Percentiles rank a stretch among this genome's conserved stretches.
Evolutionary conservation across 345 rosid genomes (phyloP).

Genomic region (Salix suchowensis): DNA sequence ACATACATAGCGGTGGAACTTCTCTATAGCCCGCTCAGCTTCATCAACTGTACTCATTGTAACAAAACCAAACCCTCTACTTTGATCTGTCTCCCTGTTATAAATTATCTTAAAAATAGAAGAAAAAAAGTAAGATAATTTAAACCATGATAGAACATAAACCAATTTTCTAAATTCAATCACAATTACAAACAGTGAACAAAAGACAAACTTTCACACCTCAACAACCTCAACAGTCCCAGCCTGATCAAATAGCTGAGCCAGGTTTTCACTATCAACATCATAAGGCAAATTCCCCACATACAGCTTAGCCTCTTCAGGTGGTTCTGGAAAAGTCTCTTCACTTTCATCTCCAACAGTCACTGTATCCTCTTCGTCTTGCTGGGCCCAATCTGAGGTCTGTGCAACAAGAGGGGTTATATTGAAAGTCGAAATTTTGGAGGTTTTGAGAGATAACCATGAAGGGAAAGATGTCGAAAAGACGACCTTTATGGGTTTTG

Average conservation of each 20-base stretch:
- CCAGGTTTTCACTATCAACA: constrained; percentile 69
- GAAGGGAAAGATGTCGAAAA: constrained; percentile 2
- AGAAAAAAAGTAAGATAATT: no score
- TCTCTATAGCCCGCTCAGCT: constrained; percentile 75
- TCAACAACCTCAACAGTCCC: constrained; percentile 91
- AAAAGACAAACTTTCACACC: constrained; percentile 33
- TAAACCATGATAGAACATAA: no score
- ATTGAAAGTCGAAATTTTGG: background rate
- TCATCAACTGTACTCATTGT: constrained; percentile 84
- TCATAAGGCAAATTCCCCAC: constrained; percentile 82
- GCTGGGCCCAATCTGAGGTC: constrained; percentile 41
- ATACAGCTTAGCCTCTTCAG: constrained; percentile 80
- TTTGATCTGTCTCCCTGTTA: constrained; percentile 72
- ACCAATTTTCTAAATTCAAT: background rate
- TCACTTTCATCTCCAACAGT: background rate
- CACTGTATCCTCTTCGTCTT: constrained; percentile 23
- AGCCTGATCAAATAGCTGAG: constrained; percentile 77
- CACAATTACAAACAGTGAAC: background rate
- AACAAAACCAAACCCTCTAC: constrained; percentile 94
- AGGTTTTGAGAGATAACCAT: background rate
- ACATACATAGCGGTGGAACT: constrained; percentile 68
- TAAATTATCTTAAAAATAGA: constrained; percentile 57
- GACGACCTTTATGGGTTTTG: background rate
- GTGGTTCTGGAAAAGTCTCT: constrained; percentile 30
- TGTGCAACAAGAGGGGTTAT: constrained; percentile 42